Percentiles rank a stretch among this genome's conserved stretches.
Conservation (phyloP, 257 asterid species). For the Rubia yunnanensis region DNA sequence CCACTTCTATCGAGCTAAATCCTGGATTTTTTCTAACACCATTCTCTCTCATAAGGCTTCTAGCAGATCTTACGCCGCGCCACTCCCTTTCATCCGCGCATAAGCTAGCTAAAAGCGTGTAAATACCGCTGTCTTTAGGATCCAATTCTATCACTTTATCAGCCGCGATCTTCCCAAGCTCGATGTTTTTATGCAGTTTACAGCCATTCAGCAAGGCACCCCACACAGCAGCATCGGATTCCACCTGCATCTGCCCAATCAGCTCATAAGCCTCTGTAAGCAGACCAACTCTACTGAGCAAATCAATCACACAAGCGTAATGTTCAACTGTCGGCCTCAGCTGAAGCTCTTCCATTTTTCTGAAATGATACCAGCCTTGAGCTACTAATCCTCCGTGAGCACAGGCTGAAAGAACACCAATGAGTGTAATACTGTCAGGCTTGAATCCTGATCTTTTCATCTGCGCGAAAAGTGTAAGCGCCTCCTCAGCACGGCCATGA, state of each 20-base stretch:
- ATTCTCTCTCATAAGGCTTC: constrained; percentile 66
- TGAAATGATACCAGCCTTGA: constrained; percentile 49
- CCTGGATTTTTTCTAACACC: constrained; percentile 66
- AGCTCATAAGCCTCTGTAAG: constrained; percentile 47
- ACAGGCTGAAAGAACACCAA: constrained; percentile 70
- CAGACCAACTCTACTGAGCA: constrained; percentile 60
- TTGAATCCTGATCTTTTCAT: constrained; percentile 28
- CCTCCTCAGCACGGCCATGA: constrained; percentile 48
- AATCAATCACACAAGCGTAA: constrained; percentile 66
- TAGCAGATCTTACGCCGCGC: constrained; percentile 51
- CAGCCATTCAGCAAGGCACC: constrained; percentile 77
- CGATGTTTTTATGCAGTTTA: constrained; percentile 50
- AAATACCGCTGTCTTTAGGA: constrained; percentile 69
- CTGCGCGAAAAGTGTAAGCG: constrained; percentile 43
- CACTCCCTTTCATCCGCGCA: constrained; percentile 64
- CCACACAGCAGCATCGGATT: constrained; percentile 71
- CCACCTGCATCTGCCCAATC: constrained; percentile 50
- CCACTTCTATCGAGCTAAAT: constrained; percentile 61
- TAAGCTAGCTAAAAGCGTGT: constrained; percentile 53
- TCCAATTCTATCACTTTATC: constrained; percentile 54
- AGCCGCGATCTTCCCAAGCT: constrained; percentile 64
- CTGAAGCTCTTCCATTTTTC: constrained; percentile 31
- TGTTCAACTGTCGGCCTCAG: constrained; percentile 40
- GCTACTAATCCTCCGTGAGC: constrained; percentile 65
- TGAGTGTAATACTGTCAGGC: constrained; percentile 63